These are phyloP conservation scores for Chionographis japonica DNA, from an alignment of 106 monocot species.

Conservation along the genomic window DNA sequence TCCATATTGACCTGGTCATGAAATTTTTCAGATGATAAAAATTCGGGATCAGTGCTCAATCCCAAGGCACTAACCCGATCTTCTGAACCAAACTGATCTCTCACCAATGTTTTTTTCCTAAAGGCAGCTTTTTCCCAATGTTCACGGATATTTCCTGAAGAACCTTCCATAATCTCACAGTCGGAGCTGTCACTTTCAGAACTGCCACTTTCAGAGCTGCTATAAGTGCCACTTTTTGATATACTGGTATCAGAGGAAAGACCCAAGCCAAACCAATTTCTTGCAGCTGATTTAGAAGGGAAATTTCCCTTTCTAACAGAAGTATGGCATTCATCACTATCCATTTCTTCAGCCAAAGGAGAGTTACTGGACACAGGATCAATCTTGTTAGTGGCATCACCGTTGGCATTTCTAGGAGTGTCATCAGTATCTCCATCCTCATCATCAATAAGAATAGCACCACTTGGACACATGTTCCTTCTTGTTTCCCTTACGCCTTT, in stretches of 20 bases:
- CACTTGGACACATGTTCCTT: conserved; percentile 20
- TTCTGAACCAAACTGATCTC: conserved; percentile 8
- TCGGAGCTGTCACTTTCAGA: conserved; percentile 56
- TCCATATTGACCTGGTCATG: conserved; percentile 3
- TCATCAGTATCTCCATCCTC: conserved; percentile 40
- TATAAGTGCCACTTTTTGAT: conserved; percentile 22
- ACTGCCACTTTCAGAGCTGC: conserved; percentile 5
- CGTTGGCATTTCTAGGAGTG: conserved; percentile 5
- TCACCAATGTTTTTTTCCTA: conserved; percentile 28
- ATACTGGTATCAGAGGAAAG: conserved; percentile 10
- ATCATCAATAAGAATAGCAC: conserved; percentile 72
- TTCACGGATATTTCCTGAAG: conserved; percentile 60
- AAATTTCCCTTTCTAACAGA: conserved; percentile 11
- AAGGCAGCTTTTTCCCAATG: conserved; percentile 84
- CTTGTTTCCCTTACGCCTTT: conserved; percentile 2
- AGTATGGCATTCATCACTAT: conserved; percentile 19
- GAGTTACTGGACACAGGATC: conserved; percentile 4
- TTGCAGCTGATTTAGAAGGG: conserved; percentile 18
- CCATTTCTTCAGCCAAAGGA: conserved; percentile 13
- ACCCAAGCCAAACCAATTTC: conserved; percentile 47
- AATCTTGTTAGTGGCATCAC: conserved; percentile 5
- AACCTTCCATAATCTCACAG: conserved; percentile 82
- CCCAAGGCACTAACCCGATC: conserved; percentile 22
- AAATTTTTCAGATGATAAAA: conserved; percentile 7
- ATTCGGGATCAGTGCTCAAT: conserved; percentile 25